Percentiles rank a stretch among this genome's conserved stretches.
These are phyloP conservation scores for Oryza nivara DNA, from an alignment of 176 grass and related monocot genomes.

Conservation along the genomic window DNA sequence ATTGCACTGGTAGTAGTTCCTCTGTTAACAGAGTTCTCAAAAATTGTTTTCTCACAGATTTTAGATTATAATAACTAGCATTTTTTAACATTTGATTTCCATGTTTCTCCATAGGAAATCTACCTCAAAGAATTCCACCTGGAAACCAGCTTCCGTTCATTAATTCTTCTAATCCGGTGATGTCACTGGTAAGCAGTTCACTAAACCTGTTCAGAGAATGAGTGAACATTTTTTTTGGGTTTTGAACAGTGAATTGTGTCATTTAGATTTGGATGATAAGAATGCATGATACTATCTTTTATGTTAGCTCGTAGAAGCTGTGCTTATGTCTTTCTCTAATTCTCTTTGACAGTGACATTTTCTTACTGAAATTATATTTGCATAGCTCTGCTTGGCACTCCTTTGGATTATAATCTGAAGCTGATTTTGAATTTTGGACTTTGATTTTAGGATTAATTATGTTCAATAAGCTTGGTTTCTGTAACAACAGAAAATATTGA, in stretches of 20 bases:
- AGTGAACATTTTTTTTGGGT: not conserved
- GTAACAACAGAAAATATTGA: not conserved
- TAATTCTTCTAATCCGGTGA: constrained; percentile 92
- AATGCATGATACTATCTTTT: not conserved
- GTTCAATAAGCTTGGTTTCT: constrained; percentile 7
- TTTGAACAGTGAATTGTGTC: not conserved
- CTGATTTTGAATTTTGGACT: not conserved
- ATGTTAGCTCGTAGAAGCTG: not conserved
- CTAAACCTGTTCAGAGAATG: not conserved
- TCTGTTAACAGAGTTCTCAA: constrained; percentile 17
- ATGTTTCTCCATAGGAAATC: constrained; percentile 37
- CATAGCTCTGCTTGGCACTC: not conserved
- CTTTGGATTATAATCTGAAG: not conserved
- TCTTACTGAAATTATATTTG: constrained; percentile 23
- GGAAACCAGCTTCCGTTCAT: constrained; percentile 79
- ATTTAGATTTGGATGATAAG: not conserved
- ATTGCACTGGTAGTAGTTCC: constrained; percentile 22
- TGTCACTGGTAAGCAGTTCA: constrained; percentile 80
- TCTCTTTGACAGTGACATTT: not conserved
- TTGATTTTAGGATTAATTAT: not conserved
- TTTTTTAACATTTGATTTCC: constrained; percentile 33
- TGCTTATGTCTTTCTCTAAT: not conserved
- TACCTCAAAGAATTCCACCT: constrained; percentile 48
- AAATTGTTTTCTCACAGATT: constrained; percentile 10
- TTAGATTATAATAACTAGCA: not conserved